These are phyloP conservation scores for Rhodotorula mucilaginosa DNA, from an alignment of 1,284 basidiomycete species.

Conservation along the genomic window DNA sequence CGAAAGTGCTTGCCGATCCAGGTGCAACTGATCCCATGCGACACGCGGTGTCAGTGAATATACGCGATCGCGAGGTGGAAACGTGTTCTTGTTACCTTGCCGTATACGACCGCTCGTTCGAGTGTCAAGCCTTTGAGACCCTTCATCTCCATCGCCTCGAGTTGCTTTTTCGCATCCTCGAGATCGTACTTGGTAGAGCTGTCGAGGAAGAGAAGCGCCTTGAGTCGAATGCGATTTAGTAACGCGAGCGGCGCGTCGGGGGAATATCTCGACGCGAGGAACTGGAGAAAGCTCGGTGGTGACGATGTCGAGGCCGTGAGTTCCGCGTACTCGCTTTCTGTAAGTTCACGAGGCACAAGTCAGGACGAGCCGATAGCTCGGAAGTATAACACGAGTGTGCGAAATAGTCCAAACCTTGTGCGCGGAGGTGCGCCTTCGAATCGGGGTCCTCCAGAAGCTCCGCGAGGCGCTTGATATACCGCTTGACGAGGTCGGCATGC, in stretches of 20 bases:
- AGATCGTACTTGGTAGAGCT: slow-evolving; percentile 68
- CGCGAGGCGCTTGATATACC: slow-evolving; percentile 27
- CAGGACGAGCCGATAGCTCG: background rate
- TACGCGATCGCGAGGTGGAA: background rate
- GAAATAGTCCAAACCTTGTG: slow-evolving; percentile 28
- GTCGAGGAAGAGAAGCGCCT: slow-evolving; percentile 72
- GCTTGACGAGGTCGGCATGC: slow-evolving; percentile 38
- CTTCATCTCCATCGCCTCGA: slow-evolving; percentile 55
- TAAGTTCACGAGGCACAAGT: no score
- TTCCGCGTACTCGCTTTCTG: slow-evolving; percentile 16
- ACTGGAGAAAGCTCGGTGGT: slow-evolving; percentile 57
- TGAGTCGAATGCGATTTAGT: slow-evolving; percentile 63
- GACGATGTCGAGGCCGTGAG: slow-evolving; percentile 17
- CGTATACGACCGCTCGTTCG: slow-evolving; percentile 75
- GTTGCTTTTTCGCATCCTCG: slow-evolving; percentile 53
- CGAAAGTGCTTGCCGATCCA: slow-evolving; percentile 65
- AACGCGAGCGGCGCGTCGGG: background rate
- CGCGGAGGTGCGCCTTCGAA: slow-evolving; percentile 31
- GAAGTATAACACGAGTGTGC: no score
- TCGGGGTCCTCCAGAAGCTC: slow-evolving; percentile 48
- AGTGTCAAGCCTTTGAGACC: slow-evolving; percentile 56
- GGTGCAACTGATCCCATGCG: slow-evolving; percentile 56
- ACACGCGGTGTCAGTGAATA: background rate
- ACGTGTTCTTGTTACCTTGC: slow-evolving; percentile 59
- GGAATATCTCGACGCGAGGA: slow-evolving; percentile 60